A percentile compares a stretch with the other conserved stretches of the same genome.
Evolutionary conservation across 768 basidiomycete genomes (phyloP).

Genomic region (Tricholoma sp.): DNA sequence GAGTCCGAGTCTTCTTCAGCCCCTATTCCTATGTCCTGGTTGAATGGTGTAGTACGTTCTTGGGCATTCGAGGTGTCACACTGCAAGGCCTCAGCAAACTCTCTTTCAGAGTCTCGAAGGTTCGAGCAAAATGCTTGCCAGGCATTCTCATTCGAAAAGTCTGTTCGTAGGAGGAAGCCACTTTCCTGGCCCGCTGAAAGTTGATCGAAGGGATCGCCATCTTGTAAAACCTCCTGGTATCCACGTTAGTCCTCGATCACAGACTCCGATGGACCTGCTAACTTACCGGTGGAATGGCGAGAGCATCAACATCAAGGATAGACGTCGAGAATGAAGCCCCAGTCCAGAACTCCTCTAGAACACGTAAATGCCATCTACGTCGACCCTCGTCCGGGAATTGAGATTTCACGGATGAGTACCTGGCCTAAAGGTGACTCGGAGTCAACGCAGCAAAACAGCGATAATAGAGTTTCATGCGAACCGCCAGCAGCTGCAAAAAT

Average conservation of each 20-base stretch:
- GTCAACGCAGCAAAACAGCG: not conserved
- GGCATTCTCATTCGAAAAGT: conserved; percentile 61
- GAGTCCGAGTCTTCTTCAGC: conserved; percentile 29
- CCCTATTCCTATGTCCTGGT: conserved; percentile 19
- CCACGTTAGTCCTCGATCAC: not conserved
- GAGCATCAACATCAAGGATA: not conserved
- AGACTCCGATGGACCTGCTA: not conserved
- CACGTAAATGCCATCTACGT: conserved; percentile 48
- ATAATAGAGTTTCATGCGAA: conserved; percentile 4
- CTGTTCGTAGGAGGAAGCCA: conserved; percentile 68
- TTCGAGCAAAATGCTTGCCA: conserved; percentile 52
- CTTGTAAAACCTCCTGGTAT: conserved; percentile 21
- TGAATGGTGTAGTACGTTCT: not conserved
- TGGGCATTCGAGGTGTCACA: not conserved
- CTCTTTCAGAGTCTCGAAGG: conserved; percentile 53
- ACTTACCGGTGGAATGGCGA: not conserved
- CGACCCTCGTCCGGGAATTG: conserved; percentile 49
- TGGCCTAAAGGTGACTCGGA: conserved; percentile 25
- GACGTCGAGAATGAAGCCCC: conserved; percentile 8
- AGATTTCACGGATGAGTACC: conserved; percentile 40
- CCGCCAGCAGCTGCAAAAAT: conserved; percentile 11
- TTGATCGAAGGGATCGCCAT: conserved; percentile 53
- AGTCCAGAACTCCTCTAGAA: conserved; percentile 48
- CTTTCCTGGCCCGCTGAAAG: conserved; percentile 42
- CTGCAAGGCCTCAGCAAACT: conserved; percentile 33